Evolutionary conservation across 1,284 basidiomycete genomes (phyloP).

Genomic region (Ustilago nuda): DNA sequence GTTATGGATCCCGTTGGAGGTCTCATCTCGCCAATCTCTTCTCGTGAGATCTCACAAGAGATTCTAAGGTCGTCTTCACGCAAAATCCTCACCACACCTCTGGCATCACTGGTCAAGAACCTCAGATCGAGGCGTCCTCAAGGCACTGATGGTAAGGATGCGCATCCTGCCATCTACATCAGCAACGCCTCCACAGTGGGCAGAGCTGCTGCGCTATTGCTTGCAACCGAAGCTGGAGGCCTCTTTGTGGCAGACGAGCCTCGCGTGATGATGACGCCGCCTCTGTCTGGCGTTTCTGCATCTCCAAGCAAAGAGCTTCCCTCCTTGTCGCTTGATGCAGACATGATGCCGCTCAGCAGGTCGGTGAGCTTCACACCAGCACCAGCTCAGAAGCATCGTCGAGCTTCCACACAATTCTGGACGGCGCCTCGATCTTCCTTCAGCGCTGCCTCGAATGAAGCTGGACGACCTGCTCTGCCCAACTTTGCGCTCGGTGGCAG

Average conservation of each 20-base stretch:
- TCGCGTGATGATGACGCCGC: conserved; percentile 43
- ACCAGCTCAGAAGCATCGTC: conserved; percentile 39
- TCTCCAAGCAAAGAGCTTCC: conserved; percentile 35
- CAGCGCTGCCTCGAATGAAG: conserved; percentile 11
- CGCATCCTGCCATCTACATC: conserved; percentile 45
- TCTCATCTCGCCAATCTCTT: conserved; percentile 45
- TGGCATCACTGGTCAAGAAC: conserved; percentile 35
- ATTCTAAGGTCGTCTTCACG: conserved; percentile 38
- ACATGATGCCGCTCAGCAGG: conserved; percentile 29
- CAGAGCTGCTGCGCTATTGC: conserved; percentile 41
- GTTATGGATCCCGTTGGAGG: conserved; percentile 44
- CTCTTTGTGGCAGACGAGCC: conserved; percentile 46
- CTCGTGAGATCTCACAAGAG: conserved; percentile 38
- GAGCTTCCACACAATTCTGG: conserved; percentile 46
- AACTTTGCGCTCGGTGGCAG: conserved; percentile 25
- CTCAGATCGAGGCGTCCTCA: conserved; percentile 43
- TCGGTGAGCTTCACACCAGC: conserved; percentile 33
- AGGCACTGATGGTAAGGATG: conserved; percentile 45
- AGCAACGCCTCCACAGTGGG: conserved; percentile 30
- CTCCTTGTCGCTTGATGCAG: conserved; percentile 27
- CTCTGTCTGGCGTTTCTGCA: conserved; percentile 39
- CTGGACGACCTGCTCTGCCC: conserved; percentile 19
- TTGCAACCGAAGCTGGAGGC: conserved; percentile 32
- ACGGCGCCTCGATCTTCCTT: conserved; percentile 35
- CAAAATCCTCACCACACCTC: conserved; percentile 47